Evolutionary conservation across 1,284 basidiomycete species (phyloP), one percentile per base, ranked within the genome.

Genomic region (Leccinum laetum): DNA sequence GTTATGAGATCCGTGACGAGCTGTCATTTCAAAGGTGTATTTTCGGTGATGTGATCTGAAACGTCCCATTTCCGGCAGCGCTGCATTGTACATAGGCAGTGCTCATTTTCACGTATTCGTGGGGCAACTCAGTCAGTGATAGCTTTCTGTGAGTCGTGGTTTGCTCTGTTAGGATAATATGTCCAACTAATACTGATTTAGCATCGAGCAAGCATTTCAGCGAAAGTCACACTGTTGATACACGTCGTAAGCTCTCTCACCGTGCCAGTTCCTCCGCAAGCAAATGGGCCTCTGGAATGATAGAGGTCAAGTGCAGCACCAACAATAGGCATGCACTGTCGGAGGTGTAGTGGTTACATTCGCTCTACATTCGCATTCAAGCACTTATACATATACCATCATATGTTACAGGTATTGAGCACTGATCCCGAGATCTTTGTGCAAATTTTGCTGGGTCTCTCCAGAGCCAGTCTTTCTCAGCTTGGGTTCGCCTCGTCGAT

Each of bases 1-100:
- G 92, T 70, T 92, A 86, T 70, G 92, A 94, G 73, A 92, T 83
- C 79, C 86, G 90, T 69, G 93, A 95, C 76, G 93, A 93, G 74
- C 88, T 88, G 59, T 91, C 94, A 73, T 89, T 87, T 2, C 52
- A 53, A 53, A 53, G 85, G 86, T 16, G 73, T 92, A 37, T 96
- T 96, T 41, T 77, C 91, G 93, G 68, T 80, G 94, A 58, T 82
- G 90, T 44, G 94, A 96, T 79, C 93, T 94, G 16, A 80, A 91
- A 68, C 93, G 86, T 84, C 5, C 55, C 49, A 69, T 73, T 62
- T 70, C 62, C 65, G 58, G 59, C 37, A 65, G 57, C 61, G 61
- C 60, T 44, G 62, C 53, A 18, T 18, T 35, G 2, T 49, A 2
- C 39, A 55, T 46, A 18, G 69, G 70, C 63, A 63, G 65, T 68